Evolutionary conservation across 768 basidiomycete genomes (phyloP).

Genomic region (Mycena olivaceomarginata): DNA sequence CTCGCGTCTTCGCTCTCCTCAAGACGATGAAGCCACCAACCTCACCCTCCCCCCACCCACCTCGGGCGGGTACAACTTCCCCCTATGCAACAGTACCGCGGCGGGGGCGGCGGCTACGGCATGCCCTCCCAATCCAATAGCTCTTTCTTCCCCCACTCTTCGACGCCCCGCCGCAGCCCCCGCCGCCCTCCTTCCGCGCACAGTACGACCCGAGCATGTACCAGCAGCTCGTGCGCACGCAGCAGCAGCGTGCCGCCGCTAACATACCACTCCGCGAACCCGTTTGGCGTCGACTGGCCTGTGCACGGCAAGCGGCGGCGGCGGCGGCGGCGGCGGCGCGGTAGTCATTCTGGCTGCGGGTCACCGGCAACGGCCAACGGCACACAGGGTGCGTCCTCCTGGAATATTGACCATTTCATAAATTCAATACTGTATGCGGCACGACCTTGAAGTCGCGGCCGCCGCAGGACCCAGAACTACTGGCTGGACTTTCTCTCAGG

Average conservation of each 20-base stretch:
- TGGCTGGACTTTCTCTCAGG: slow-evolving; percentile 41
- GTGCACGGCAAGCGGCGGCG: slow-evolving; percentile 22
- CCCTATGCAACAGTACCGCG: slow-evolving; percentile 25
- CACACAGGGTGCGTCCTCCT: slow-evolving; percentile 45
- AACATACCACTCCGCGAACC: not conserved
- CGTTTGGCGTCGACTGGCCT: slow-evolving; percentile 43
- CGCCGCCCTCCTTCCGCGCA: slow-evolving; percentile 24
- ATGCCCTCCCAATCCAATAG: slow-evolving; percentile 4
- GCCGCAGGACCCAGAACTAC: slow-evolving; percentile 9
- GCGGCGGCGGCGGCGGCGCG: slow-evolving; percentile 4
- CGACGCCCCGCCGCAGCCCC: slow-evolving; percentile 22
- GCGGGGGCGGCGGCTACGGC: slow-evolving; percentile 34
- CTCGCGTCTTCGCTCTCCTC: slow-evolving; percentile 23
- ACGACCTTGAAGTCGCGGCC: slow-evolving; percentile 16
- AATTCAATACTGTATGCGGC: slow-evolving; percentile 42
- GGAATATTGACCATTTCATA: slow-evolving; percentile 47
- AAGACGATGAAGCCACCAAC: slow-evolving; percentile 26
- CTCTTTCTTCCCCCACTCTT: slow-evolving; percentile 31
- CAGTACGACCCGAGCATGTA: slow-evolving; percentile 38
- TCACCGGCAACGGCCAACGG: not conserved
- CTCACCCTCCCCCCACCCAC: slow-evolving; percentile 28
- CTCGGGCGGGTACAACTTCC: slow-evolving; percentile 29
- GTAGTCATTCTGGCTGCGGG: not conserved
- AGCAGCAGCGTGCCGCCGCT: slow-evolving; percentile 17
- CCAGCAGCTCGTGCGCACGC: slow-evolving; percentile 36